phyloP scores from a whole-genome alignment of 176 grass and related monocot genomes.

The Carex myosuroides region DNA sequence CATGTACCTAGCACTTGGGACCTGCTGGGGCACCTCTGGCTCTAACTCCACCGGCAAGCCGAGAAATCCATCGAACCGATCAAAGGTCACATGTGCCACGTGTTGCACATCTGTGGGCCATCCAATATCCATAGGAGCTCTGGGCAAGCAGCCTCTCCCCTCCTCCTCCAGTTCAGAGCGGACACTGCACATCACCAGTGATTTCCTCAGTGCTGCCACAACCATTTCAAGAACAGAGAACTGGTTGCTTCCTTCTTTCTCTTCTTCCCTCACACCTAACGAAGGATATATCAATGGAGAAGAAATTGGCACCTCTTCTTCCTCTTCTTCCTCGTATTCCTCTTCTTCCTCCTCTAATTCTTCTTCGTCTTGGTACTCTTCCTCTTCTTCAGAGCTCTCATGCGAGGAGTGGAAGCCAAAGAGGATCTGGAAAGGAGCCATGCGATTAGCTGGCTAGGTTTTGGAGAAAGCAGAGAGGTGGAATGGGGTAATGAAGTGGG shows the following conservation, averaged over 20 bases:
- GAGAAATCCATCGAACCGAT: constrained; percentile 86
- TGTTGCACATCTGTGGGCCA: constrained; percentile 84
- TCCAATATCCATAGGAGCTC: constrained; percentile 61
- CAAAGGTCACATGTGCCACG: constrained; percentile 89
- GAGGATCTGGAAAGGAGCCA: constrained; percentile 65
- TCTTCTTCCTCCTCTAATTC: constrained; percentile 36
- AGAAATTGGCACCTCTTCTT: constrained; percentile 51
- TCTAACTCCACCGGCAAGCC: constrained; percentile 80
- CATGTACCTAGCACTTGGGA: constrained; percentile 75
- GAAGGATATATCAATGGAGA: constrained; percentile 44
- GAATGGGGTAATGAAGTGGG: not conserved
- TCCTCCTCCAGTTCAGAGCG: constrained; percentile 35
- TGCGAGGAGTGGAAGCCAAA: constrained; percentile 56
- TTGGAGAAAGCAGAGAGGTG: not conserved
- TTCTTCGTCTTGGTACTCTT: constrained; percentile 20
- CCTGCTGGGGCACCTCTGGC: constrained; percentile 44
- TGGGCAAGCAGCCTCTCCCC: not conserved
- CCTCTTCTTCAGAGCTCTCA: constrained; percentile 34
- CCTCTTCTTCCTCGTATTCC: constrained; percentile 39
- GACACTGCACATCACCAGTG: constrained; percentile 86
- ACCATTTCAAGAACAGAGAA: constrained; percentile 63
- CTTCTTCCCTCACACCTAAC: not conserved
- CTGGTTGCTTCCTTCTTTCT: constrained; percentile 24
- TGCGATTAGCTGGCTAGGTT: constrained; percentile 3
- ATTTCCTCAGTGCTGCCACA: constrained; percentile 66